A percentile compares a stretch with the other conserved stretches of the same genome.
These are phyloP conservation scores for Inga oerstediana DNA, from an alignment of 306 rosid genomes.

Conservation along the genomic window DNA sequence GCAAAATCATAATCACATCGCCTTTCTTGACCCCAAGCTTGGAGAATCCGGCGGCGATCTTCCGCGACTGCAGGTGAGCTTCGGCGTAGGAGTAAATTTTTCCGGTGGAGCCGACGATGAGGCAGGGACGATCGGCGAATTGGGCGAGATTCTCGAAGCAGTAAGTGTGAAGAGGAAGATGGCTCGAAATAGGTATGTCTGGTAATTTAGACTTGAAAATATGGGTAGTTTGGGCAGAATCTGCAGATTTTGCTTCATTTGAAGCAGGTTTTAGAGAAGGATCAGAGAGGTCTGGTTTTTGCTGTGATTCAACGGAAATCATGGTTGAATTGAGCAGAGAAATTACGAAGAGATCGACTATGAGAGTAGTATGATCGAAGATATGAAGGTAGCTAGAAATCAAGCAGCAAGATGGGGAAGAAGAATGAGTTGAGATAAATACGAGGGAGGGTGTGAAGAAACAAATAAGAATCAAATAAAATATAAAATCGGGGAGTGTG, in stretches of 20 bases:
- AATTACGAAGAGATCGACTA: neutral
- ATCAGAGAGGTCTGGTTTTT: conserved; percentile 19
- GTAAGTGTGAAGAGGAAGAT: conserved; percentile 75
- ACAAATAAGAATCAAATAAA: neutral
- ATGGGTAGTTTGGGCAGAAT: conserved; percentile 16
- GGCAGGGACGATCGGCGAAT: conserved; percentile 59
- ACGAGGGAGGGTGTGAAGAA: neutral
- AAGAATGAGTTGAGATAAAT: neutral
- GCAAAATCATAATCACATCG: conserved; percentile 78
- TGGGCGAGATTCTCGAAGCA: conserved; percentile 54
- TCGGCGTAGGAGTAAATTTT: conserved; percentile 58
- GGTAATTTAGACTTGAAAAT: conserved; percentile 70
- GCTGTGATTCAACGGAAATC: conserved; percentile 55
- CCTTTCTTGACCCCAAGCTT: conserved; percentile 60
- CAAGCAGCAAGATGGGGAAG: neutral
- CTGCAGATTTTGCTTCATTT: neutral
- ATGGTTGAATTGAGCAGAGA: conserved; percentile 17
- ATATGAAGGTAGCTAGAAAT: neutral
- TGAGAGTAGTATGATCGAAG: too few species aligned
- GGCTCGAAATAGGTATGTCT: conserved; percentile 68
- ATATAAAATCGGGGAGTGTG: neutral
- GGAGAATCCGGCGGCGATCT: conserved; percentile 58
- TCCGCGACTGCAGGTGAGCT: conserved; percentile 42
- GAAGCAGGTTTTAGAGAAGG: conserved; percentile 1
- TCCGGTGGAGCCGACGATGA: conserved; percentile 68